Evolutionary conservation across 2,329 filamentous ascomycete genomes (phyloP).

Genomic region (Phialocephala sp.): DNA sequence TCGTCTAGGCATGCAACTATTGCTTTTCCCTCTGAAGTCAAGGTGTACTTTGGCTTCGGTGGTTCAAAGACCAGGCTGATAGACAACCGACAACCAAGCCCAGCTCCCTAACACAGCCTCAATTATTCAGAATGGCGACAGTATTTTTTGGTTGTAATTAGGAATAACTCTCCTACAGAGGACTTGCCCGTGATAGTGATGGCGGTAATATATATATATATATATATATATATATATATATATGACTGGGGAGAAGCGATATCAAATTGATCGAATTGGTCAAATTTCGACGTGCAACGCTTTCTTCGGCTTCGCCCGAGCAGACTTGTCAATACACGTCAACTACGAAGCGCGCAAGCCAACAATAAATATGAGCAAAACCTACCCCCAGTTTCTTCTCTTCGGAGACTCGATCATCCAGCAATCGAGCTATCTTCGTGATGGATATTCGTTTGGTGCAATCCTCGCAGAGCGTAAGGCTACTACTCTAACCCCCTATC

Average conservation of each 20-base stretch:
- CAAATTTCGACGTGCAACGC: not conserved
- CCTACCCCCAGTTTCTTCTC: slow-evolving; percentile 76
- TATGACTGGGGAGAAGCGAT: no score
- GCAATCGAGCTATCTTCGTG: slow-evolving; percentile 61
- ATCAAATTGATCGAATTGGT: no score
- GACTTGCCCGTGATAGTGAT: no score
- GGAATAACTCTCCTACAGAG: no score
- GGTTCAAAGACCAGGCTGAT: not conserved
- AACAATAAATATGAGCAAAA: slow-evolving; percentile 14
- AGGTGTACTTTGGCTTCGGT: not conserved
- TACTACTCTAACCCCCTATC: not conserved
- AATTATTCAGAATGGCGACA: not conserved
- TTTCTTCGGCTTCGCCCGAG: not conserved
- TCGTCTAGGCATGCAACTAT: not conserved
- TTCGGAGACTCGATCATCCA: slow-evolving; percentile 93
- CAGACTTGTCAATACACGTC: not conserved
- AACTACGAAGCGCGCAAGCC: no score
- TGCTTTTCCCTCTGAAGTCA: not conserved
- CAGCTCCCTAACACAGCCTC: not conserved
- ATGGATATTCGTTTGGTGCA: slow-evolving; percentile 77
- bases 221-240: no score
- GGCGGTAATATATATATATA: no score
- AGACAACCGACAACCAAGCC: not conserved
- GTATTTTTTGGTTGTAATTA: not conserved
- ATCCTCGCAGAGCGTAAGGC: slow-evolving; percentile 53